These are phyloP conservation scores for Cladosporium sp. DNA, from an alignment of 2,329 filamentous ascomycete species.

Conservation along the genomic window DNA sequence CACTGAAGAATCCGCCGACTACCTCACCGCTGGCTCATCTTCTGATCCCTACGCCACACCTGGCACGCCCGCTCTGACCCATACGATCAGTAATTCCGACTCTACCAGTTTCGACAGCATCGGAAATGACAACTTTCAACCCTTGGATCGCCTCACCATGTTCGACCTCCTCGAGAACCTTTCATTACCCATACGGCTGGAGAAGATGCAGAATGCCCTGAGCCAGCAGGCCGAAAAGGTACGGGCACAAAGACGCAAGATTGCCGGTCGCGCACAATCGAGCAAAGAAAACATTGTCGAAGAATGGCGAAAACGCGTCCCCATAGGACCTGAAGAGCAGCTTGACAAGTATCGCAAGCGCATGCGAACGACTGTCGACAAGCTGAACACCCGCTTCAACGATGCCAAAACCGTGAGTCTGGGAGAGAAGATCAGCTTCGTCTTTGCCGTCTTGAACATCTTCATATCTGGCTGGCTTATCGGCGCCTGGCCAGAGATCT, in stretches of 20 bases:
- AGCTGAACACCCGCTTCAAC: constrained; percentile 79
- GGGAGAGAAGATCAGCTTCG: constrained; percentile 93
- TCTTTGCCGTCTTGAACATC: constrained; percentile 93
- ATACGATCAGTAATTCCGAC: constrained; percentile 76
- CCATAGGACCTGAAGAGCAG: constrained; percentile 78
- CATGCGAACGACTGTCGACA: constrained; percentile 86
- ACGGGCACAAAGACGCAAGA: constrained; percentile 71
- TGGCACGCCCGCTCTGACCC: constrained; percentile 58
- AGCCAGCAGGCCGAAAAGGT: constrained; percentile 82
- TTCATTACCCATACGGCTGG: constrained; percentile 81
- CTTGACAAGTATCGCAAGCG: constrained; percentile 84
- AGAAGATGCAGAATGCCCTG: constrained; percentile 81
- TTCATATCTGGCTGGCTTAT: constrained; percentile 95
- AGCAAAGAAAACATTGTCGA: constrained; percentile 90
- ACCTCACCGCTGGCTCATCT: constrained; percentile 37
- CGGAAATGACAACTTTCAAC: constrained; percentile 78
- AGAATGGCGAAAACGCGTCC: constrained; percentile 83
- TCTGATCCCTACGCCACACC: constrained; percentile 31
- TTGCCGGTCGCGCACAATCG: constrained; percentile 69
- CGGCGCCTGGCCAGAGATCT: constrained; percentile 77
- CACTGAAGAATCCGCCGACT: constrained; percentile 23
- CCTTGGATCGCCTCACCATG: constrained; percentile 82
- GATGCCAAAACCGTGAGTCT: constrained; percentile 83
- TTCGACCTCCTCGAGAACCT: constrained; percentile 94
- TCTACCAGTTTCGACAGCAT: constrained; percentile 74